These are phyloP conservation scores for Barbarea vulgaris DNA, from an alignment of 345 rosid species.

Conservation along the genomic window DNA sequence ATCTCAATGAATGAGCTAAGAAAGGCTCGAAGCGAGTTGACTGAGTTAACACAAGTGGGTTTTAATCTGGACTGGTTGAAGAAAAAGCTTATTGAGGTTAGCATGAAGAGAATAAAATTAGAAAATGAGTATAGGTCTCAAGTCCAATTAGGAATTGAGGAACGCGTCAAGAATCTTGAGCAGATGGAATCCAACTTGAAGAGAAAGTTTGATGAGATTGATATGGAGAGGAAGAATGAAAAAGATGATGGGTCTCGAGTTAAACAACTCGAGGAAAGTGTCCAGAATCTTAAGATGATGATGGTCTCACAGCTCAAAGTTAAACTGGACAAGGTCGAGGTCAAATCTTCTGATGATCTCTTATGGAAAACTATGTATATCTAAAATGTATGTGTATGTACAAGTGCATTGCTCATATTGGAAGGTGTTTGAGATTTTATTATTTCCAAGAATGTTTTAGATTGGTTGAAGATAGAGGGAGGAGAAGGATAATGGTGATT, in stretches of 20 bases:
- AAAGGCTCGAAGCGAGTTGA: neutral
- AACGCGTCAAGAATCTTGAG: neutral
- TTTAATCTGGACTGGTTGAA: neutral
- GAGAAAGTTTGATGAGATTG: no score
- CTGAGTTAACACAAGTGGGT: neutral
- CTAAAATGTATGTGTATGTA: no score
- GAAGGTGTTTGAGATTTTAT: no score
- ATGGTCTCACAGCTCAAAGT: neutral
- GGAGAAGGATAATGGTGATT: no score
- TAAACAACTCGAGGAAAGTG: neutral
- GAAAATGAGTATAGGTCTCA: neutral
- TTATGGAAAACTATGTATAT: no score
- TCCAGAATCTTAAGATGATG: neutral
- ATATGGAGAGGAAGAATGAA: neutral
- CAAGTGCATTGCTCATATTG: no score
- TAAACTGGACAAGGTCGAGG: constrained; percentile 10
- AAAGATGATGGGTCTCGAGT: neutral
- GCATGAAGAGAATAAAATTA: no score
- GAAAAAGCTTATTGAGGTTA: no score
- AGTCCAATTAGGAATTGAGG: constrained; percentile 2
- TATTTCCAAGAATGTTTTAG: no score
- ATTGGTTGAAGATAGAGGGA: no score
- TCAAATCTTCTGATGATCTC: neutral
- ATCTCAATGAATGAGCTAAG: neutral
- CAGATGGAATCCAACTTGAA: neutral